Percentiles rank a stretch among this genome's conserved stretches.
These are phyloP conservation scores for Akebia trifoliata DNA, from an alignment of 164 flowering plant genomes.

Conservation along the genomic window DNA sequence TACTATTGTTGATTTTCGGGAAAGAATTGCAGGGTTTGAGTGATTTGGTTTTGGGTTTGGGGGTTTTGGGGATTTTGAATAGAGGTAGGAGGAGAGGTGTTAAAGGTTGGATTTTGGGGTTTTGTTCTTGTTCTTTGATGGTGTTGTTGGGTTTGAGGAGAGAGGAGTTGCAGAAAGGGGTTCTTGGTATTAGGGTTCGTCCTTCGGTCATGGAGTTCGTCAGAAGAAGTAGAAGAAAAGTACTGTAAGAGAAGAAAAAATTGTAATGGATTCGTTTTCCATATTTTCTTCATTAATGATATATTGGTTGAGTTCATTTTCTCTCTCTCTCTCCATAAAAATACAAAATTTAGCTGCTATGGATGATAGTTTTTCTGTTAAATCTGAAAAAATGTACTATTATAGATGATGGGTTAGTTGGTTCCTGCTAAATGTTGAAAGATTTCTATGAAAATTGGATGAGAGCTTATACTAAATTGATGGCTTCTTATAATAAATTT, in stretches of 20 bases:
- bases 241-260: not conserved
- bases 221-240: conserved; percentile 1
- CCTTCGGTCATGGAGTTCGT: conserved; percentile 2
- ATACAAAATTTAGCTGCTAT: not conserved
- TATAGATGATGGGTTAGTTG: not conserved
- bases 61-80: conserved; percentile 9
- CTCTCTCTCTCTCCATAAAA: not conserved
- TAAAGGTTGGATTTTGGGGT: conserved; percentile 30
- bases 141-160: conserved; percentile 18
- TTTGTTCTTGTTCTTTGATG: conserved; percentile 26
- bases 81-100: conserved; percentile 20
- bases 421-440: too few species aligned
- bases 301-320: not conserved
- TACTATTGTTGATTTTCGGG: conserved; percentile 12
- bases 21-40: conserved; percentile 19
- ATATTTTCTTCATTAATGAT: too few species aligned
- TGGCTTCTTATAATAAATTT: not conserved
- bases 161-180: conserved; percentile 19
- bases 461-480: too few species aligned
- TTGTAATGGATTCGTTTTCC: not conserved
- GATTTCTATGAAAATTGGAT: too few species aligned
- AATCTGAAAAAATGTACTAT: not conserved
- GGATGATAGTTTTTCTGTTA: not conserved
- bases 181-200: conserved; percentile 14
- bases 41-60: conserved; percentile 21